A percentile compares a stretch with the other conserved stretches of the same genome.
These are phyloP conservation scores for Blastomyces emzantsi DNA, from an alignment of 2,329 filamentous ascomycete genomes.

Conservation along the genomic window DNA sequence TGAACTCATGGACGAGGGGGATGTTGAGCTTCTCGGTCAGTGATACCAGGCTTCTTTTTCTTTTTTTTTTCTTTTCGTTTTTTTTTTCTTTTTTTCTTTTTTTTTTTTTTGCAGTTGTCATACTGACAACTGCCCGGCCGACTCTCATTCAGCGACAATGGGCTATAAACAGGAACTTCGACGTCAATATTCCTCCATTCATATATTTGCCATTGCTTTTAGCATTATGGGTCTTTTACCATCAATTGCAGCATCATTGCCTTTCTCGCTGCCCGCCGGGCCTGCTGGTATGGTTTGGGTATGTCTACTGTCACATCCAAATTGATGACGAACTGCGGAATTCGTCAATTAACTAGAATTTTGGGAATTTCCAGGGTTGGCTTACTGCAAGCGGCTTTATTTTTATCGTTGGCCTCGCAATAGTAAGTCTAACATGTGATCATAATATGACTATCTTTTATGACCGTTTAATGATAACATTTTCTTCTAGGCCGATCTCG, in stretches of 20 bases:
- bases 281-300: slow-evolving; percentile 55
- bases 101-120: background rate
- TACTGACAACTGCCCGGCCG: background rate
- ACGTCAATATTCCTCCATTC: slow-evolving; percentile 53
- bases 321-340: background rate
- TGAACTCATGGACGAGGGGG: slow-evolving; percentile 17
- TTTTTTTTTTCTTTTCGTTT: too few species aligned
- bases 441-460: too few species aligned
- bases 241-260: slow-evolving; percentile 51
- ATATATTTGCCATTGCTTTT: slow-evolving; percentile 53
- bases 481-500: slow-evolving; percentile 38
- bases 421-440: slow-evolving; percentile 35
- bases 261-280: slow-evolving; percentile 51
- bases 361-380: slow-evolving; percentile 37
- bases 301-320: background rate
- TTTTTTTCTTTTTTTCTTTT: too few species aligned
- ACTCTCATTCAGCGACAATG: slow-evolving; percentile 23
- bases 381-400: slow-evolving; percentile 50
- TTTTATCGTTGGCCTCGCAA: slow-evolving; percentile 51
- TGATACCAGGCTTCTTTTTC: background rate
- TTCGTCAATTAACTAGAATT: slow-evolving; percentile 8
- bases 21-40: slow-evolving; percentile 24
- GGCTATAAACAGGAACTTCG: slow-evolving; percentile 53
- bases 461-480: background rate
- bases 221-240: slow-evolving; percentile 54